phyloP scores from a whole-genome alignment of 1,139 yeast species.

The Lodderomyces margitis region DNA sequence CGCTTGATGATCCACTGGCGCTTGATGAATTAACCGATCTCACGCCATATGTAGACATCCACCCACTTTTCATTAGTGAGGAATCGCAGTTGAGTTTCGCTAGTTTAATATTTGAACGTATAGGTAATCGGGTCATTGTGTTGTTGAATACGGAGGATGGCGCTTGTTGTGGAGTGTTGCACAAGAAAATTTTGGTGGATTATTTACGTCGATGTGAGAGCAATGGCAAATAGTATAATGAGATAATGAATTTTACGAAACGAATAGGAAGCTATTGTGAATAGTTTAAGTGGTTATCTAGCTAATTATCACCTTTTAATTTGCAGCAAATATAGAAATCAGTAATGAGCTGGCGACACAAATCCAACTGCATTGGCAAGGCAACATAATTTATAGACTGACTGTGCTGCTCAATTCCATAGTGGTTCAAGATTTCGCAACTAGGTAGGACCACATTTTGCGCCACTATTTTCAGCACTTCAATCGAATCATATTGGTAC shows the following conservation, averaged over 20 bases:
- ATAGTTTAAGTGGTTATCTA: too few relatives aligned
- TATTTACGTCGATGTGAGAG: conserved; percentile 26
- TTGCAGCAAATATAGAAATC: conserved; percentile 14
- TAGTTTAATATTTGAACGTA: conserved; percentile 51
- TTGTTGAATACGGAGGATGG: conserved; percentile 43
- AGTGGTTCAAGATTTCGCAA: background rate
- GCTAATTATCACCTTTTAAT: conserved; percentile 10
- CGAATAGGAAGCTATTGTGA: background rate
- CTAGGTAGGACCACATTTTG: background rate
- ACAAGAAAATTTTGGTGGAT: conserved; percentile 56
- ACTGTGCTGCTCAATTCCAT: background rate
- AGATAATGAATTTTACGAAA: background rate
- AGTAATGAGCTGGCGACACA: conserved; percentile 12
- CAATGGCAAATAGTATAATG: background rate
- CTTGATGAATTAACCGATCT: conserved; percentile 39
- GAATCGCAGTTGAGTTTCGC: conserved; percentile 54
- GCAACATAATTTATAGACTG: conserved; percentile 2
- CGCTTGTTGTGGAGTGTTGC: conserved; percentile 51
- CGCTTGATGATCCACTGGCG: conserved; percentile 6
- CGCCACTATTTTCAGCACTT: conserved; percentile 5
- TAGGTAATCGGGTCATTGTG: conserved; percentile 55
- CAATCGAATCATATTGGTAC: conserved; percentile 16
- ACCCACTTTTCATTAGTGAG: conserved; percentile 51
- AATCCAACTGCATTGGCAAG: conserved; percentile 10
- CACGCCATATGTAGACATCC: conserved; percentile 41